These are phyloP conservation scores for Fusarium neocosmosporiellum DNA, from an alignment of 2,329 filamentous ascomycete species.

Conservation along the genomic window DNA sequence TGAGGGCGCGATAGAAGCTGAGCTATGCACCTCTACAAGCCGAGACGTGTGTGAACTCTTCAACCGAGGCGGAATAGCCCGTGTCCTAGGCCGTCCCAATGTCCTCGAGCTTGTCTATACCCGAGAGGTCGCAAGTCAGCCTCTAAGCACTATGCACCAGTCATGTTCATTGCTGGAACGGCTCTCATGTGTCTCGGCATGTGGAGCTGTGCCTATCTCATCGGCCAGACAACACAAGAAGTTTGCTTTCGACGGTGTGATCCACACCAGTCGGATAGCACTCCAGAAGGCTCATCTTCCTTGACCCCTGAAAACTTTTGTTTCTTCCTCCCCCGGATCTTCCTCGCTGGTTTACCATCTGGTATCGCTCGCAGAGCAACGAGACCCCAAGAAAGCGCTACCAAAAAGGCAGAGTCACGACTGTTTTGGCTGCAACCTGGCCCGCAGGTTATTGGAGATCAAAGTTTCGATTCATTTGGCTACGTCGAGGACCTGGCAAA, in stretches of 20 bases:
- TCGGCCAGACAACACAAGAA: constrained; percentile 34
- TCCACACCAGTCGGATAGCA: background rate
- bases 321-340: no score
- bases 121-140: background rate
- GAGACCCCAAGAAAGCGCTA: no score
- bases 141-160: constrained; percentile 20
- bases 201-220: constrained; percentile 35
- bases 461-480: constrained; percentile 39
- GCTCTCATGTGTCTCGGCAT: constrained; percentile 30
- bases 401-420: background rate
- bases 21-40: background rate
- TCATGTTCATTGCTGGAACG: constrained; percentile 36
- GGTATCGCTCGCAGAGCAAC: no score
- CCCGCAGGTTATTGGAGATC: constrained; percentile 35
- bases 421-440: constrained; percentile 40
- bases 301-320: no score
- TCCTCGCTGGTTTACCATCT: no score
- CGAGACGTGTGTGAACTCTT: background rate
- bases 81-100: constrained; percentile 45
- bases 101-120: constrained; percentile 47
- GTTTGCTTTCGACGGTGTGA: constrained; percentile 5
- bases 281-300: no score
- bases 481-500: constrained; percentile 17
- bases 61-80: background rate
- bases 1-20: background rate